These are phyloP conservation scores for Tillandsia leiboldiana DNA, from an alignment of 176 grass and related monocot genomes.

Conservation along the genomic window DNA sequence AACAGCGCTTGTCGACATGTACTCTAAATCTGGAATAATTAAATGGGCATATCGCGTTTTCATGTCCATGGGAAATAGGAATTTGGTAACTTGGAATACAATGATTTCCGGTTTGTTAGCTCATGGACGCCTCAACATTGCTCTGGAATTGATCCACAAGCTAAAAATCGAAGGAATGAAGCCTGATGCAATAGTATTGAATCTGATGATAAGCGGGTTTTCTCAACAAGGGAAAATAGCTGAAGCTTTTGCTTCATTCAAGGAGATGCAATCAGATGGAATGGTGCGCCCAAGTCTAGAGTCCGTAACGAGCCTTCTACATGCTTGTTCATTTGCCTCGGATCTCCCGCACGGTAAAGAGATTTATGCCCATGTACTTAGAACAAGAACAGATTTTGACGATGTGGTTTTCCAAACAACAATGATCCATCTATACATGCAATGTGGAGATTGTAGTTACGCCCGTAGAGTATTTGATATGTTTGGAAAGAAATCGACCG, in stretches of 20 bases:
- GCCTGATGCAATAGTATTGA: slow-evolving; percentile 27
- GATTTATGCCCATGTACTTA: slow-evolving; percentile 35
- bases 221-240: slow-evolving; percentile 11
- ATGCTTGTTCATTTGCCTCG: slow-evolving; percentile 21
- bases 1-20: slow-evolving; percentile 29
- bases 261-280: slow-evolving; percentile 18
- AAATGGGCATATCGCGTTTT: slow-evolving; percentile 29
- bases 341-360: slow-evolving; percentile 31
- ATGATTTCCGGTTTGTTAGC: slow-evolving; percentile 32
- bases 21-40: slow-evolving; percentile 19
- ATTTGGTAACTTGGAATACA: slow-evolving; percentile 30
- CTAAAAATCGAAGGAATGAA: slow-evolving; percentile 22
- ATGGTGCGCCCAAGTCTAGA: slow-evolving; percentile 22
- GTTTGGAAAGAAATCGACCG: slow-evolving; percentile 4
- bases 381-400: slow-evolving; percentile 17
- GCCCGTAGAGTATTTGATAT: slow-evolving; percentile 29
- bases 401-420: slow-evolving; percentile 38
- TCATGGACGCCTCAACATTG: slow-evolving; percentile 1
- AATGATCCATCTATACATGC: slow-evolving; percentile 36
- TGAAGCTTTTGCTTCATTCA: slow-evolving; percentile 23
- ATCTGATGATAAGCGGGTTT: slow-evolving; percentile 31
- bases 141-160: slow-evolving; percentile 13
- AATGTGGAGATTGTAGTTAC: slow-evolving; percentile 21
- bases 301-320: slow-evolving; percentile 27
- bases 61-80: slow-evolving; percentile 12